phyloP scores from a whole-genome alignment of 106 monocot genomes.

The Ottelia alismoides region DNA sequence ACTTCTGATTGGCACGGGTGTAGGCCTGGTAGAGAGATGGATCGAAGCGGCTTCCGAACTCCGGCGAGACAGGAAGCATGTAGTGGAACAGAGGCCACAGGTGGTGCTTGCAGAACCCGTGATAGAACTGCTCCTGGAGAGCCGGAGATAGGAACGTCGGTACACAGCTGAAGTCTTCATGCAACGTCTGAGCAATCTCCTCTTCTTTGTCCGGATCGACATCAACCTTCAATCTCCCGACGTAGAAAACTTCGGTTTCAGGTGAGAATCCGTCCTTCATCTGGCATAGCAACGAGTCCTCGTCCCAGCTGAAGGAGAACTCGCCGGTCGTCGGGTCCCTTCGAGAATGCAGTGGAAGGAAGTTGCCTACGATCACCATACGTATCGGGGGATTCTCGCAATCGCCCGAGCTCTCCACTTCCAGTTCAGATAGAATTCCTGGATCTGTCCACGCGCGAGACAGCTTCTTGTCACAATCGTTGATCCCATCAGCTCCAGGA shows the following conservation, averaged over 20 bases:
- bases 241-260: constrained; percentile 25
- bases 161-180: constrained; percentile 2
- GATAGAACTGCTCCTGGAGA: constrained; percentile 1
- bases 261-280: constrained; percentile 41
- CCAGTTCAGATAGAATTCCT: constrained; percentile 21
- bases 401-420: constrained; percentile 1
- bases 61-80: background rate
- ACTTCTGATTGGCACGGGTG: background rate
- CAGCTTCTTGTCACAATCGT: no score
- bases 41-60: background rate
- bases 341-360: constrained; percentile 15
- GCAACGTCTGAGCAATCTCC: constrained; percentile 9
- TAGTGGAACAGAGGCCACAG: no score
- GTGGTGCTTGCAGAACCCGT: constrained; percentile 6
- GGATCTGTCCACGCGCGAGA: constrained; percentile 25
- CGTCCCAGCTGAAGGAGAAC: constrained; percentile 36
- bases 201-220: constrained; percentile 21
- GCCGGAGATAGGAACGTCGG: background rate
- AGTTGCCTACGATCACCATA: constrained; percentile 32
- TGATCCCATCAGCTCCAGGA: no score
- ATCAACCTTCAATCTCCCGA: constrained; percentile 30
- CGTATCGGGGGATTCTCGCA: constrained; percentile 6
- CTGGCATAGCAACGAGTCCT: constrained; percentile 39
- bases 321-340: constrained; percentile 15
- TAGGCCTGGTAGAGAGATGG: constrained; percentile 4